Evolutionary conservation across 306 rosid genomes (phyloP).

Genomic region (Pyrus bretschneideri): DNA sequence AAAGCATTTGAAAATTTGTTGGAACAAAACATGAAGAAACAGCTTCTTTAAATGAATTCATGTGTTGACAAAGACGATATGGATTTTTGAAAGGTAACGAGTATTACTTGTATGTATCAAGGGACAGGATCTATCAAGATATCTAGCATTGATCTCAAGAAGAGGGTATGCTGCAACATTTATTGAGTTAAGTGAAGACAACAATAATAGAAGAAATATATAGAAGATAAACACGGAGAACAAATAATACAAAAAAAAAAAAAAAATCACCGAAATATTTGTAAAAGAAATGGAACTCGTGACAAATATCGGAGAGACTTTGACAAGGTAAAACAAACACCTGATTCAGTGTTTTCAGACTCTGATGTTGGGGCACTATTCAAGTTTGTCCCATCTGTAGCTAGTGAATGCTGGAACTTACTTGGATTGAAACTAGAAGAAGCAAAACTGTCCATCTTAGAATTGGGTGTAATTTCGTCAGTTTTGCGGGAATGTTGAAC

Average conservation of each 20-base stretch:
- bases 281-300: background rate
- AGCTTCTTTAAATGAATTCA: no score
- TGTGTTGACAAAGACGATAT: no score
- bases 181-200: no score
- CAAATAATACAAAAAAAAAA: no score
- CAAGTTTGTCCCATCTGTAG: conserved; percentile 49
- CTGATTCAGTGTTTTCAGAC: conserved; percentile 72
- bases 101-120: no score
- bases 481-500: conserved; percentile 17
- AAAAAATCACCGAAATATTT: background rate
- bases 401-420: conserved; percentile 43
- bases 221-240: no score
- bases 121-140: conserved; percentile 28
- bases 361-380: conserved; percentile 57
- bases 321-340: conserved; percentile 15
- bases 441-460: conserved; percentile 44
- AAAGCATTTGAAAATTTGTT: no score
- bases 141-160: conserved; percentile 16
- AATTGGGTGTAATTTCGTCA: conserved; percentile 24
- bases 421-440: conserved; percentile 40
- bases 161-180: no score
- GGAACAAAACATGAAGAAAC: no score
- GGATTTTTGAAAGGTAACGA: no score
- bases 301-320: background rate
- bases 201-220: no score